A percentile compares a stretch with the other conserved stretches of the same genome.
phyloP scores from a whole-genome alignment of 139 green algal species.

The Chlamydomonas eustigma region DNA sequence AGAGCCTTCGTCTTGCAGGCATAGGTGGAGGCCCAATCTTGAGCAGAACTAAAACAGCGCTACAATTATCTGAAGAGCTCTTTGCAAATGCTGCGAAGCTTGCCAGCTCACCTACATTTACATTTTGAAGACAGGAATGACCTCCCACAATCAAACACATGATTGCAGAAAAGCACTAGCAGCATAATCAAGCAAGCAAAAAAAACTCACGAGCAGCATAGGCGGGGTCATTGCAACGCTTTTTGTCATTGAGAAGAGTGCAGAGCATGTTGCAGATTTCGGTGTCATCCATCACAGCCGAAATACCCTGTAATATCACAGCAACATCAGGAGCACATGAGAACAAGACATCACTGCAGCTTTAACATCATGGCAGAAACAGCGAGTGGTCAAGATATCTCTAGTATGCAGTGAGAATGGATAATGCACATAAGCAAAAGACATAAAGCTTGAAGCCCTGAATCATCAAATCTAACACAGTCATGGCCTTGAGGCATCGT shows the following conservation, averaged over 20 bases:
- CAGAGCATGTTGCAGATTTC: conserved; percentile 6
- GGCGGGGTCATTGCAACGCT: background rate
- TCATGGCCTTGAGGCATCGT: no score
- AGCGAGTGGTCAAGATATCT: no score
- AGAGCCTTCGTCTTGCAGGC: background rate
- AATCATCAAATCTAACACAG: no score
- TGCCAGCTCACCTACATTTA: conserved; percentile 7
- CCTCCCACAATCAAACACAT: no score
- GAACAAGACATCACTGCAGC: no score
- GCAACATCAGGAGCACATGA: no score
- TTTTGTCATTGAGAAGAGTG: conserved; percentile 5
- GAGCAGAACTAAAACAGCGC: background rate
- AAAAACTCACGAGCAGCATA: conserved; percentile 1
- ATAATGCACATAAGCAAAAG: no score
- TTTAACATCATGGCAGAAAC: no score
- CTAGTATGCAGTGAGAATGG: no score
- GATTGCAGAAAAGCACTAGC: background rate
- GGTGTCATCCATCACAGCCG: conserved; percentile 6
- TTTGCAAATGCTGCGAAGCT: conserved; percentile 7
- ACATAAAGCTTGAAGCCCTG: no score
- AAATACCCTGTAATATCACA: background rate
- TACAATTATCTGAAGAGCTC: conserved; percentile 6
- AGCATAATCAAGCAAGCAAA: background rate
- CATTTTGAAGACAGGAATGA: background rate
- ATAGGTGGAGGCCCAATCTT: background rate